Conservation (phyloP, 2,329 filamentous ascomycete genomes). For the Sporothrix pseudoabietina region DNA sequence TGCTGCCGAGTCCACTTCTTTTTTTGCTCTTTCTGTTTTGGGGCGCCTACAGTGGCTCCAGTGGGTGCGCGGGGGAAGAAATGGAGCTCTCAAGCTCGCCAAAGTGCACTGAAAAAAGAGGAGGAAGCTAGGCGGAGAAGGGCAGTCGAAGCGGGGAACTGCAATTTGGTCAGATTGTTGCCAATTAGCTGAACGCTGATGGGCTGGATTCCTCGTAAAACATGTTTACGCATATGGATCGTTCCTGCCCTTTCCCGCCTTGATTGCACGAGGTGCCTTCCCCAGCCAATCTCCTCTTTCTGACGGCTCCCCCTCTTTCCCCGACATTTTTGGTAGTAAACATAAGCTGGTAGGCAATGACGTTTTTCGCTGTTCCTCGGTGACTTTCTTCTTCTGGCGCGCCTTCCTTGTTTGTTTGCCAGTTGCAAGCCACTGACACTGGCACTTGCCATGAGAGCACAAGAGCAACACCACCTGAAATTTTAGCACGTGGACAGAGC, state of each 20-base stretch:
- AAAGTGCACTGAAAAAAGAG: neutral
- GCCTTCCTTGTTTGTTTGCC: neutral
- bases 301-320: neutral
- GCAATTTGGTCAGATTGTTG: constrained; percentile 18
- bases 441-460: neutral
- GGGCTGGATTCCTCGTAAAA: neutral
- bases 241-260: constrained; percentile 1
- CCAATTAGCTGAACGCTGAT: constrained; percentile 29
- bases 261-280: neutral
- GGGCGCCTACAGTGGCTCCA: no score
- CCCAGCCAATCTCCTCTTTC: neutral
- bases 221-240: no score
- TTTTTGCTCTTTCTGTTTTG: neutral
- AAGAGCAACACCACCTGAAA: neutral
- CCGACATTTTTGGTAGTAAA: neutral
- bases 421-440: neutral
- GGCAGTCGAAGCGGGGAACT: constrained; percentile 18
- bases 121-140: constrained; percentile 7
- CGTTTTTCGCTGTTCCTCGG: constrained; percentile 4
- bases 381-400: neutral
- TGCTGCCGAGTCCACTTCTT: neutral
- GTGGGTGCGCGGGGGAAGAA: constrained; percentile 8
- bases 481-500: constrained; percentile 7
- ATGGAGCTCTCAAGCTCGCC: neutral
- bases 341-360: neutral